Percentiles rank a stretch among this genome's conserved stretches.
Evolutionary conservation across 305 asterid genomes (phyloP).

Genomic region (Andrographis paniculata): DNA sequence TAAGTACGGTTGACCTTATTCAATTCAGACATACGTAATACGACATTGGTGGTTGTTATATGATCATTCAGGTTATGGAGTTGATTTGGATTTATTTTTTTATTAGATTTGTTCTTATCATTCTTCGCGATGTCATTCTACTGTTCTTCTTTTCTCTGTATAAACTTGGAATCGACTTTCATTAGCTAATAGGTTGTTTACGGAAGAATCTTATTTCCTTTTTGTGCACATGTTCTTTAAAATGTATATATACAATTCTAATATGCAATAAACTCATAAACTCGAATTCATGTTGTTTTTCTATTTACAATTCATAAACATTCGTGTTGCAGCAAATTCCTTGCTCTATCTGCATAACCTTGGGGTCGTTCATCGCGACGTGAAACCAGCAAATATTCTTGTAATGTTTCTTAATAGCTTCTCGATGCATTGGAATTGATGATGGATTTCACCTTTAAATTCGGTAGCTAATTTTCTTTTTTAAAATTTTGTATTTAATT

Average conservation of each 20-base stretch:
- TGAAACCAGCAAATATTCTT: conserved; percentile 95
- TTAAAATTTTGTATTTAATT: conserved; percentile 1
- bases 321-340: conserved; percentile 72
- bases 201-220: too few relatives aligned
- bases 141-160: too few relatives aligned
- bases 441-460: too few relatives aligned
- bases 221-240: too few relatives aligned
- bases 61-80: too few relatives aligned
- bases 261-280: conserved; percentile 1
- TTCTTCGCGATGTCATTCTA: too few relatives aligned
- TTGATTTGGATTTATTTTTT: too few relatives aligned
- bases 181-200: conserved; percentile 12
- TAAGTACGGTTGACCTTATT: too few relatives aligned
- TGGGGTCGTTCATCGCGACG: conserved; percentile 94
- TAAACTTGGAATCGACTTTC: not conserved
- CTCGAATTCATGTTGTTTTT: conserved; percentile 13
- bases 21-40: too few relatives aligned
- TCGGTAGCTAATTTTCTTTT: too few relatives aligned
- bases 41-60: too few relatives aligned
- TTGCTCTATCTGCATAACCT: conserved; percentile 80
- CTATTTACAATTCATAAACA: conserved; percentile 20
- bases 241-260: not conserved
- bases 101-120: too few relatives aligned
- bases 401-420: conserved; percentile 46
- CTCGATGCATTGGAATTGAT: conserved; percentile 14